Evolutionary conservation across 805 yeast species (phyloP), one percentile per base, ranked within the genome.

Genomic region (Ogataea pilisensis): DNA sequence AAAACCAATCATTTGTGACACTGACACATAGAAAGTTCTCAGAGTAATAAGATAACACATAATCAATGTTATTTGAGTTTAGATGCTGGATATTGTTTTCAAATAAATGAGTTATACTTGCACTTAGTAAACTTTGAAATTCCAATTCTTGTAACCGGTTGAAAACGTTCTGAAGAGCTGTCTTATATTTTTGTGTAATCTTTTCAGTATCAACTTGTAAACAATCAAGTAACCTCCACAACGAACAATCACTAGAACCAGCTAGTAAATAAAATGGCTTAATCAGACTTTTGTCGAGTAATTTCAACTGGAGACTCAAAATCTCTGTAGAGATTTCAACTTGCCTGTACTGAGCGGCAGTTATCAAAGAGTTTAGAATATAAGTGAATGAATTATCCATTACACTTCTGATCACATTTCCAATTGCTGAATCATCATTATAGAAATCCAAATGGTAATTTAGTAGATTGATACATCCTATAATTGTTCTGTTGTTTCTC

Each of bases 11-110:
- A 0, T 71, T 64, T 24, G 72, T 60, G 5, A 79, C 55, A 9
- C 78, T 74, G 2, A 80, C 68, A 52, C 90, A 82, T 24, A 71
- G 53, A 39, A 72, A 69, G 38, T 75, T 75, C 11, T 66, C 64
- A 4, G 63, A 60, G 54, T 76, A 80, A 48, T 64, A 71, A 3
- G 65, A 58, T 21, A 83, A 55, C 3, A 84, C 69, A 38, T 65
- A 68, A 11, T 44, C 39, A 4, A 51, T 39, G 17, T 57, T 49
- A 8, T 51, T 40, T 2, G 45, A 29, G 8, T 46, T 36, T 11
- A 58, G 46, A 18, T 48, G 28, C n/a, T 39, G 17, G 28, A 36
- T 40, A 41, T 55, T 53, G 3, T 16, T 38, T 34, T 51, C 49
- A n/a, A 57, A 46, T 17, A 52, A 49, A 4, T 26, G 26, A 14